These are phyloP conservation scores for Bacidia gigantensis DNA, from an alignment of 495 filamentous ascomycete species.

Conservation along the genomic window DNA sequence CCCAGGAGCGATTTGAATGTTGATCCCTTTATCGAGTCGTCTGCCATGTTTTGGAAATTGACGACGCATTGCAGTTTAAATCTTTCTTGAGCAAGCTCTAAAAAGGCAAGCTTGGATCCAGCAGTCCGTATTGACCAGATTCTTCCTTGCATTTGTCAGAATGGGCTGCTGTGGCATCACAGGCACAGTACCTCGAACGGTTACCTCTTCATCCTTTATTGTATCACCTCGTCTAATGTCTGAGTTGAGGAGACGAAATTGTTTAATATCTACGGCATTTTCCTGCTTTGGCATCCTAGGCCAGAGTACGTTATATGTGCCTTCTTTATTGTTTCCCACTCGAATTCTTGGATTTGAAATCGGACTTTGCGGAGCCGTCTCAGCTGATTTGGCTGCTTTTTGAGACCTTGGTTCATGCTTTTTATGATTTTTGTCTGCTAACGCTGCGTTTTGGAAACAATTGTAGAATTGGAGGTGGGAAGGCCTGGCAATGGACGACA, in stretches of 20 bases:
- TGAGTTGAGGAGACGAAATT: constrained; percentile 18
- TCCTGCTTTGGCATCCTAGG: constrained; percentile 29
- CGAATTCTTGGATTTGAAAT: constrained; percentile 10
- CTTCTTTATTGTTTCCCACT: neutral
- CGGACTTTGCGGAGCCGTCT: too few species aligned
- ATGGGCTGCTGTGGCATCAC: neutral
- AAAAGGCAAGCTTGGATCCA: constrained; percentile 66
- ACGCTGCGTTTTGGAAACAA: neutral
- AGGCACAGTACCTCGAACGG: constrained; percentile 22
- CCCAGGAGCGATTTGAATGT: constrained; percentile 47
- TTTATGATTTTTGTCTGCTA: neutral
- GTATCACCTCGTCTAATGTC: constrained; percentile 17
- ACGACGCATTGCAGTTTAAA: constrained; percentile 58
- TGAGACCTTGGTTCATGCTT: too few species aligned
- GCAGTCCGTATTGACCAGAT: constrained; percentile 43
- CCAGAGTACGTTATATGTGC: constrained; percentile 21
- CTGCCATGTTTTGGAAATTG: constrained; percentile 40
- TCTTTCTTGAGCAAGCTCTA: constrained; percentile 62
- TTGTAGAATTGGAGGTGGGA: neutral
- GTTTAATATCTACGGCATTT: constrained; percentile 12
- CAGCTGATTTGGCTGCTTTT: too few species aligned
- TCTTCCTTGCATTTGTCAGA: constrained; percentile 40
- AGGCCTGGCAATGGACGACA: neutral
- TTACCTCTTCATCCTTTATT: constrained; percentile 24
- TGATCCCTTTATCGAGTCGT: constrained; percentile 24